Conservation (phyloP, 2,329 filamentous ascomycete species). For the Ascochyta fabae region DNA sequence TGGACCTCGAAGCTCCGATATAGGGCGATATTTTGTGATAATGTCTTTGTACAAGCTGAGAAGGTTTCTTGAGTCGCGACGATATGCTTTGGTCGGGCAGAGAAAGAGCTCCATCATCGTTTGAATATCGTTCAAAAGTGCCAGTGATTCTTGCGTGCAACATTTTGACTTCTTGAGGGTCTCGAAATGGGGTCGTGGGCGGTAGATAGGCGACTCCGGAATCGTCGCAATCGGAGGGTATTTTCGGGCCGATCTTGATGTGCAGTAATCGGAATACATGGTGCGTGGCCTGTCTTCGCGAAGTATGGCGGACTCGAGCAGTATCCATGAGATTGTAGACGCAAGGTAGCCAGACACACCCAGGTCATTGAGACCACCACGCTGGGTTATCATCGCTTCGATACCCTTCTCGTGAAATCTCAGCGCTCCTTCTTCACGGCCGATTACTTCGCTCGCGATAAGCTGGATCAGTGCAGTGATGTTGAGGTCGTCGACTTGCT, state of each 20-base stretch:
- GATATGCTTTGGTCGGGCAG: slow-evolving; percentile 26
- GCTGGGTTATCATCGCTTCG: slow-evolving; percentile 39
- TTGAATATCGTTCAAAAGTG: slow-evolving; percentile 37
- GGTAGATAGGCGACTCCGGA: slow-evolving; percentile 48
- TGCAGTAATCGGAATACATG: slow-evolving; percentile 40
- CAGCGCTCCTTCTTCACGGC: slow-evolving; percentile 29
- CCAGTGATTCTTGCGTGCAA: slow-evolving; percentile 23
- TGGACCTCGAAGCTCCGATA: slow-evolving; percentile 18
- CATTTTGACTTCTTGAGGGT: slow-evolving; percentile 33
- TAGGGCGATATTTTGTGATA: slow-evolving; percentile 22
- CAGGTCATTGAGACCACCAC: slow-evolving; percentile 44
- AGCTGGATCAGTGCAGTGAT: slow-evolving; percentile 48
- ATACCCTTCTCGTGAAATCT: slow-evolving; percentile 40
- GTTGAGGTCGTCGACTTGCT: slow-evolving; percentile 40
- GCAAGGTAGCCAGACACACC: slow-evolving; percentile 42
- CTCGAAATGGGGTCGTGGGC: slow-evolving; percentile 34
- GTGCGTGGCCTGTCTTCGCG: slow-evolving; percentile 33
- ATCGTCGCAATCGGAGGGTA: slow-evolving; percentile 30
- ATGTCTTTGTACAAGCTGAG: slow-evolving; percentile 32
- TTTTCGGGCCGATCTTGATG: slow-evolving; percentile 15
- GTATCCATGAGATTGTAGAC: slow-evolving; percentile 41
- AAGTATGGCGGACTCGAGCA: slow-evolving; percentile 42
- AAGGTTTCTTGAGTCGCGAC: slow-evolving; percentile 24
- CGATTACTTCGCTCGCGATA: slow-evolving; percentile 44
- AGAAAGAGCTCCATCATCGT: slow-evolving; percentile 43